phyloP scores from a whole-genome alignment of 2,329 filamentous ascomycete species.

The Paecilomyces fulvus region DNA sequence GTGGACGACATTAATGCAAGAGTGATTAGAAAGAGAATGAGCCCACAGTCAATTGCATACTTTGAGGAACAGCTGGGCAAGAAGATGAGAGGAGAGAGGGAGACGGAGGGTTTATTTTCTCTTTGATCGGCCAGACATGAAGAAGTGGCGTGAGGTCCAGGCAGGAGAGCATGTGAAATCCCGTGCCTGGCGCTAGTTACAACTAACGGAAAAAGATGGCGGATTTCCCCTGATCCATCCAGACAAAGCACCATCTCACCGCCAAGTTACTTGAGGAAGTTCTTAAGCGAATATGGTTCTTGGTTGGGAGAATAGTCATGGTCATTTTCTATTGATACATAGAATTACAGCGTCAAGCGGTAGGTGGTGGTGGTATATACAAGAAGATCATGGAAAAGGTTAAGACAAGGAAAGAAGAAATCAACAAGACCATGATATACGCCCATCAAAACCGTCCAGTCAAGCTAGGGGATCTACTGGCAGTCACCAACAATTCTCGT shows the following conservation, averaged over 20 bases:
- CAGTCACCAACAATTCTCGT: background rate
- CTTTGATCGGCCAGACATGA: background rate
- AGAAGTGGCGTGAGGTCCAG: background rate
- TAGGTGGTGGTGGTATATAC: background rate
- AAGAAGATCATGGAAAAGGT: background rate
- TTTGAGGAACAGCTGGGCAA: background rate
- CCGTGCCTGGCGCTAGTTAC: background rate
- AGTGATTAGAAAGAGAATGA: background rate
- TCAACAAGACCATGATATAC: background rate
- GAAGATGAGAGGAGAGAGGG: background rate
- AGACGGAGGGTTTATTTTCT: background rate
- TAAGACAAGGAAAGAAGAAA: background rate
- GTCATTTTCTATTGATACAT: background rate
- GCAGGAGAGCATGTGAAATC: background rate
- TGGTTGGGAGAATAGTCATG: background rate
- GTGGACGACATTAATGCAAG: conserved; percentile 7
- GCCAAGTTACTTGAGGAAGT: background rate
- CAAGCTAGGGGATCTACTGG: background rate
- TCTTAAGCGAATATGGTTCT: background rate
- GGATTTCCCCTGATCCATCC: background rate
- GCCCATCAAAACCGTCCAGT: background rate
- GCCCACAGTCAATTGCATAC: background rate
- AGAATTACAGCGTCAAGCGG: background rate
- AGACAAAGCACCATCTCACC: background rate
- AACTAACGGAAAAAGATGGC: background rate